phyloP scores from a whole-genome alignment of 2,329 filamentous ascomycete genomes.

The Ceratocystis cubensis region DNA sequence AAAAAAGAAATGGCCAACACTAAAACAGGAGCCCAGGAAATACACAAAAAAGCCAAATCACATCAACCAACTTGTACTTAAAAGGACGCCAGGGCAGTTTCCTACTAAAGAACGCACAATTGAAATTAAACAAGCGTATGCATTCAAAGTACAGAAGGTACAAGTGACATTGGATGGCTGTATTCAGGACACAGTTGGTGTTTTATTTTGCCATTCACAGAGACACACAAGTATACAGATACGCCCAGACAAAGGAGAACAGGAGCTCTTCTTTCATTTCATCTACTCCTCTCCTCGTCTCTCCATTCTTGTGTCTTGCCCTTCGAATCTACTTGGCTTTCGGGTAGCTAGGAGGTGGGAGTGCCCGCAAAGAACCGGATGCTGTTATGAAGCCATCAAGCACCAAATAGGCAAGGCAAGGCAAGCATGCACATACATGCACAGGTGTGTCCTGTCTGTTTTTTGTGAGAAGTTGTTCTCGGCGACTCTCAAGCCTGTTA shows the following conservation, averaged over 20 bases:
- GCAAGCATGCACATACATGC: not conserved
- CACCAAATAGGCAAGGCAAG: not conserved
- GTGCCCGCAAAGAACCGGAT: too few species aligned
- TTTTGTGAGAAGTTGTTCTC: not conserved
- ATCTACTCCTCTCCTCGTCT: too few species aligned
- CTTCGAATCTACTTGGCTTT: too few species aligned
- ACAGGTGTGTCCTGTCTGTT: not conserved
- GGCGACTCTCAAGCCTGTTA: not conserved
- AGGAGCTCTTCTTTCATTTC: too few species aligned
- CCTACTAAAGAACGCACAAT: not conserved
- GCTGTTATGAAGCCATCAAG: too few species aligned
- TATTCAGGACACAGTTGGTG: not conserved
- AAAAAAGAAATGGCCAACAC: not conserved
- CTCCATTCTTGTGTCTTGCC: too few species aligned
- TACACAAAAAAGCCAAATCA: not conserved
- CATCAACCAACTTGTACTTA: not conserved
- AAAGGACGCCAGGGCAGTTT: not conserved
- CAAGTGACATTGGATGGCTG: not conserved
- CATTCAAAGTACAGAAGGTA: not conserved
- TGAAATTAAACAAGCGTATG: not conserved
- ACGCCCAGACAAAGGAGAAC: too few species aligned
- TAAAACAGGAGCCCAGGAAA: not conserved
- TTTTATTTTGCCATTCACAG: not conserved
- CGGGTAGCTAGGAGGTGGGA: too few species aligned
- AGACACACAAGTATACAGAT: too few species aligned